phyloP scores from a whole-genome alignment of 495 filamentous ascomycete genomes.

The Penicillium silybi region DNA sequence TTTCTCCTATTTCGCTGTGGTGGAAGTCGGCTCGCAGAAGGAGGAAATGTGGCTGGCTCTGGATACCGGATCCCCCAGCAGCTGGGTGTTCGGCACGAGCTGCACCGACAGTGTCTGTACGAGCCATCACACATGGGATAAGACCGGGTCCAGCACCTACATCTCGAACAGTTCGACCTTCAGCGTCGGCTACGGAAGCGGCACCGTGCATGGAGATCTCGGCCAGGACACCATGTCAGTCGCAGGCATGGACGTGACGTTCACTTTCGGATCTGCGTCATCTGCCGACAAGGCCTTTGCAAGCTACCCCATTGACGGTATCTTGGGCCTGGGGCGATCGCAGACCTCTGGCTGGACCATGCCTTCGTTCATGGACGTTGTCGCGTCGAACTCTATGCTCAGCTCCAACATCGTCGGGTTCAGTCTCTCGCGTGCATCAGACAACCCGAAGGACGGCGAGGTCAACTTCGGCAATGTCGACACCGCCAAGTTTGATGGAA shows the following conservation, averaged over 20 bases:
- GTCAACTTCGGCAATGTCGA: slow-evolving; percentile 74
- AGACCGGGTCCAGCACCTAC: slow-evolving; percentile 54
- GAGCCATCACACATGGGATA: slow-evolving; percentile 63
- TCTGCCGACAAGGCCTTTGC: slow-evolving; percentile 64
- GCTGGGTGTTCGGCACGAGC: slow-evolving; percentile 69
- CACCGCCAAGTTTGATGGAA: slow-evolving; percentile 57
- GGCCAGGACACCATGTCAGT: slow-evolving; percentile 61
- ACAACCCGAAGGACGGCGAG: slow-evolving; percentile 65
- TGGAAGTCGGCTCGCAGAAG: slow-evolving; percentile 61
- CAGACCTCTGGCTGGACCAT: slow-evolving; percentile 38
- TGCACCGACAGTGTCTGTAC: slow-evolving; percentile 61
- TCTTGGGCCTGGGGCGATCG: slow-evolving; percentile 66
- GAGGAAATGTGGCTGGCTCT: slow-evolving; percentile 68
- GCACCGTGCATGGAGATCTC: slow-evolving; percentile 58
- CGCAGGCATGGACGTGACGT: slow-evolving; percentile 55
- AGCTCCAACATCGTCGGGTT: slow-evolving; percentile 64
- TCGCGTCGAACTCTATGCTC: slow-evolving; percentile 55
- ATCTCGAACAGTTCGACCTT: slow-evolving; percentile 44
- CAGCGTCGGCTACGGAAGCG: slow-evolving; percentile 66
- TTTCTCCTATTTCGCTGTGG: slow-evolving; percentile 69
- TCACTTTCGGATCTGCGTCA: slow-evolving; percentile 67
- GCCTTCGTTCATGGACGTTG: slow-evolving; percentile 59
- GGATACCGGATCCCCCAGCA: slow-evolving; percentile 73
- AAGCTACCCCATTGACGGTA: slow-evolving; percentile 81
- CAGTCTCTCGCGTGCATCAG: slow-evolving; percentile 58